Evolutionary conservation across 805 yeast genomes (phyloP).

Genomic region (Lipomyces lipofer): DNA sequence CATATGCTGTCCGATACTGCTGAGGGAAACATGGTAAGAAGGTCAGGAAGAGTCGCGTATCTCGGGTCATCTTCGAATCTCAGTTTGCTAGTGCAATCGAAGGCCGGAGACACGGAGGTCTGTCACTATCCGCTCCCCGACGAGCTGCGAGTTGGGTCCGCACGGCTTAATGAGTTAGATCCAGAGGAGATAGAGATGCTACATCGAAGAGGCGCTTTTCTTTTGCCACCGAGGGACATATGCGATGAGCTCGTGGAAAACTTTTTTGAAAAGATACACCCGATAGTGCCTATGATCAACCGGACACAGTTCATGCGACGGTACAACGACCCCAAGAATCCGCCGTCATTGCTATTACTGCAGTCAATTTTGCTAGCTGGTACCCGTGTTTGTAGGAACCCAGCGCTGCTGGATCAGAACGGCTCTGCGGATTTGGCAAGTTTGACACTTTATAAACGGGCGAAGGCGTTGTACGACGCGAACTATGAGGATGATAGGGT

Average conservation of each 20-base stretch:
- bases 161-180: constrained; percentile 43
- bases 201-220: constrained; percentile 53
- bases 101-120: constrained; percentile 48
- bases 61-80: constrained; percentile 57
- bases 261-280: constrained; percentile 66
- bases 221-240: constrained; percentile 60
- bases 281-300: constrained; percentile 67
- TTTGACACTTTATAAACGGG: constrained; percentile 65
- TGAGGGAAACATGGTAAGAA: constrained; percentile 36
- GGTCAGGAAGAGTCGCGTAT: constrained; percentile 45
- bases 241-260: constrained; percentile 60
- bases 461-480: constrained; percentile 72
- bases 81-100: constrained; percentile 48
- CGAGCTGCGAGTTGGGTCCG: constrained; percentile 35
- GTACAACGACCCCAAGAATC: constrained; percentile 55
- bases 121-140: constrained; percentile 41
- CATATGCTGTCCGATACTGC: constrained; percentile 42
- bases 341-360: constrained; percentile 63
- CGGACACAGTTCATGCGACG: constrained; percentile 59
- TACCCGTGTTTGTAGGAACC: constrained; percentile 58
- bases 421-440: constrained; percentile 54
- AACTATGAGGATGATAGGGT: constrained; percentile 67
- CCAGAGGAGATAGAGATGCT: constrained; percentile 66
- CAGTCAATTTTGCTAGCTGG: constrained; percentile 73
- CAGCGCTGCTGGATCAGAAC: constrained; percentile 49